Base-by-base conservation (phyloP, 164 flowering plant species). In the Piper longum region DNA sequence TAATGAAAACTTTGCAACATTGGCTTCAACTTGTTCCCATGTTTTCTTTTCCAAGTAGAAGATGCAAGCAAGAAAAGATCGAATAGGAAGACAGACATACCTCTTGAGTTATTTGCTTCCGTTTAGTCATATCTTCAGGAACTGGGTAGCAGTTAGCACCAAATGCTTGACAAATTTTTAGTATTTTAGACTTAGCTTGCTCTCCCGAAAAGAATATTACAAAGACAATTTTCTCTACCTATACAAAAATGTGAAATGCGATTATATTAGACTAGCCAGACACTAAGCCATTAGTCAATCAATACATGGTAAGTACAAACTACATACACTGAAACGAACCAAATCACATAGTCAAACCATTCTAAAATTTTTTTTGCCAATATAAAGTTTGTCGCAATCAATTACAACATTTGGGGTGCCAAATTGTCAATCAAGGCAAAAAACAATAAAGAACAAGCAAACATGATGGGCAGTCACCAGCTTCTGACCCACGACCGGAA, bases 141-240 rank as follows among this genome's bases (percentile, higher is more conserved):
- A 91, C 95, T 75, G 96, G 95, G 71, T 95, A 95, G 79, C 96
- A 95, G 78, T 85, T 88, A 71, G 99, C 97, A 64, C 96, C 89
- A 83, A 91, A 95, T 61, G 99, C 95, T 74, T 91, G 96, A 81
- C 99, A 95, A 51, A 95, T 91, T 83, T 86, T 91, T 66, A 87
- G 73, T 69, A 95, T 83, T 79, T 95, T 95, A 62, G 82, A 79
- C 70, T 77, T 88, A 67, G 99, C 97, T 70, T 88, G 99, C 80
- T 87, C 95, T 60, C 99, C 99, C 0, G 99, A 95, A 78, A 95
- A 95, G 81, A 85, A 88, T 36, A 91, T 92, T 58, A 95, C 95
- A 79, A 95, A 95, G 9, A 90, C 89, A 55, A 78, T 81, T 79
- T 85, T 95, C 78, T 90, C 91, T 59, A 88, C 92, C 99, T 95